Percentiles rank a stretch among this genome's conserved stretches.
These are phyloP conservation scores for Aspergillus sclerotioniger DNA, from an alignment of 495 filamentous ascomycete genomes.

Conservation along the genomic window DNA sequence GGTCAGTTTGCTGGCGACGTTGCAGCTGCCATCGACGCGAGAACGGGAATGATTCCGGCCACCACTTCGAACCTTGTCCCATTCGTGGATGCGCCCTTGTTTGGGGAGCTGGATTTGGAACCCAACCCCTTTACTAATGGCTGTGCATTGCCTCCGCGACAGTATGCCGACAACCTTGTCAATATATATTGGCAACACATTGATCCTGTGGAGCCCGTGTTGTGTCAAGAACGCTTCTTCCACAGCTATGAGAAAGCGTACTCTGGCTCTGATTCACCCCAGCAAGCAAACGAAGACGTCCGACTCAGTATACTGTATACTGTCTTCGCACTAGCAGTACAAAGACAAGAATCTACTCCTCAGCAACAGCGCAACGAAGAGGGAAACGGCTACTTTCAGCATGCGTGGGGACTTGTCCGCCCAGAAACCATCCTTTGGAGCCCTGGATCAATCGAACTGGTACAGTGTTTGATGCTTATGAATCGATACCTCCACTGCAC, in stretches of 20 bases:
- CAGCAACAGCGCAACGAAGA: constrained; percentile 14
- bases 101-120: constrained; percentile 19
- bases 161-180: constrained; percentile 19
- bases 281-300: constrained; percentile 1
- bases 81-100: constrained; percentile 26
- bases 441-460: constrained; percentile 23
- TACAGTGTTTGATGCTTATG: constrained; percentile 31
- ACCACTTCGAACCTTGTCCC: constrained; percentile 16
- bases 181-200: constrained; percentile 23
- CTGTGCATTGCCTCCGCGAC: constrained; percentile 18
- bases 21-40: constrained; percentile 19
- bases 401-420: constrained; percentile 22
- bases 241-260: constrained; percentile 11
- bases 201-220: constrained; percentile 19
- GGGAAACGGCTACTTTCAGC: constrained; percentile 21
- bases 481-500: constrained; percentile 34
- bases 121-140: not conserved
- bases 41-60: constrained; percentile 11
- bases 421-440: constrained; percentile 25
- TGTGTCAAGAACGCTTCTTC: constrained; percentile 16
- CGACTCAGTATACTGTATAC: constrained; percentile 21
- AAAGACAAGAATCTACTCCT: constrained; percentile 21
- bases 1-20: constrained; percentile 21
- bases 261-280: not conserved
- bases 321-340: constrained; percentile 23